A percentile compares a stretch with the other conserved stretches of the same genome.
These are phyloP conservation scores for Schwanniomyces occidentalis DNA, from an alignment of 805 yeast genomes.

Conservation along the genomic window DNA sequence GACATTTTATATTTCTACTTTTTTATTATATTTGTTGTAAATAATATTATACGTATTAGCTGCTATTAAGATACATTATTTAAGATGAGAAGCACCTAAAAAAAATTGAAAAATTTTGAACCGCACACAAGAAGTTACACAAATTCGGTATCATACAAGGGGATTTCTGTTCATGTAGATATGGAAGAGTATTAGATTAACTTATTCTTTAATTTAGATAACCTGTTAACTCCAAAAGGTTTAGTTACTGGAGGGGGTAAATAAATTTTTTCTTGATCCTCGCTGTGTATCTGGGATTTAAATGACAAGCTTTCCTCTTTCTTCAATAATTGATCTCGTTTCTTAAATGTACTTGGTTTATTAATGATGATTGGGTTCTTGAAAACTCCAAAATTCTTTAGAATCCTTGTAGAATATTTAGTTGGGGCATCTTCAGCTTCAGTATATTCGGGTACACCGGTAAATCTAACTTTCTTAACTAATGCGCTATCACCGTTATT, in stretches of 20 bases:
- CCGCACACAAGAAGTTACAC: constrained; percentile 4
- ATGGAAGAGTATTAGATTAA: constrained; percentile 11
- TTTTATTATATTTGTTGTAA: not conserved
- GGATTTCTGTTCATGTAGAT: no score
- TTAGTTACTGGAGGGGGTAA: not conserved
- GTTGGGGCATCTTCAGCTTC: constrained; percentile 60
- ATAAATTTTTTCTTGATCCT: not conserved
- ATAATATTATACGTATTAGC: not conserved
- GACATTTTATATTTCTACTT: no score
- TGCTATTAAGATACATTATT: constrained; percentile 1
- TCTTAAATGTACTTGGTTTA: constrained; percentile 22
- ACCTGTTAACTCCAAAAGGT: constrained; percentile 8
- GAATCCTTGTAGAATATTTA: constrained; percentile 32
- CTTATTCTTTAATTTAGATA: constrained; percentile 21
- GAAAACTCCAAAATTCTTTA: constrained; percentile 41
- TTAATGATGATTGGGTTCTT: constrained; percentile 15
- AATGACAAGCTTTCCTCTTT: constrained; percentile 41
- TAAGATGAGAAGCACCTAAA: constrained; percentile 9
- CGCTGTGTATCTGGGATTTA: constrained; percentile 12
- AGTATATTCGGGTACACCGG: constrained; percentile 51
- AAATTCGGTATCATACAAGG: not conserved
- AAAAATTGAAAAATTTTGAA: constrained; percentile 9
- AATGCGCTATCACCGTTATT: constrained; percentile 6
- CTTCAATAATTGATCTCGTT: constrained; percentile 37
- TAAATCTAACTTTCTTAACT: constrained; percentile 49